Base-by-base conservation (phyloP, 495 filamentous ascomycete genomes). In the Acidomyces sp. region DNA sequence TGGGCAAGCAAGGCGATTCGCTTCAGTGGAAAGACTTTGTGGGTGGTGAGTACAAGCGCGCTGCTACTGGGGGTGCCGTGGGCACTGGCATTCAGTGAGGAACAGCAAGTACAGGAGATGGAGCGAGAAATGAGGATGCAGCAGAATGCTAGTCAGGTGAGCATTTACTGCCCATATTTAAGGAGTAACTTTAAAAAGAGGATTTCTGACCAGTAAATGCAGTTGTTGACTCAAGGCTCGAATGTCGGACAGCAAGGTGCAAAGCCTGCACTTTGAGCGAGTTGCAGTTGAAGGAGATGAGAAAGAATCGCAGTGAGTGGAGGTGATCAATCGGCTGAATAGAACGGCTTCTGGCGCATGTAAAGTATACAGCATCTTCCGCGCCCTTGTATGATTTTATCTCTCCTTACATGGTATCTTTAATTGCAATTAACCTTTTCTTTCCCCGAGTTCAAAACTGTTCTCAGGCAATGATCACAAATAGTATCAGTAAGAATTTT, bases 121-220 rank as follows among this genome's bases (percentile, higher is more conserved):
- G 90, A 96, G 74, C 77, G 82, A 63, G 88, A 95, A 69, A 80
- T 87, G 77, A 76, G 78, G 61, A 88, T 93, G 82, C 74, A 83
- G 54, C 75, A 84, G 70, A 74, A 77, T 60, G 82, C 70, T 42
- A 74, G 74, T 55, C 73, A 79, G 64, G 75, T 78, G 61, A 53
- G 72, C 68, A 4, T 9, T 17, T 2, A 34, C 25, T 9, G 7
- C 20, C 16, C 12, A 7, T 17, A n/a, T n/a, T n/a, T n/a, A n/a
- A n/a, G n/a, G n/a, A n/a, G n/a, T n/a, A n/a, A n/a, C n/a, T n/a
- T n/a, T n/a, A n/a, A 17, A n/a, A 23, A 22, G 24, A 7, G 13
- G 11, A 31, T 34, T 42, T 6, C 6, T n/a, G 30, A 25, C 7
- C 16, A 15, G 7, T 19, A 13, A 7, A 6, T 28, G 21, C 22